phyloP scores from a whole-genome alignment of 176 grass and related monocot genomes.

The Rhipidocladum racemiflorum region DNA sequence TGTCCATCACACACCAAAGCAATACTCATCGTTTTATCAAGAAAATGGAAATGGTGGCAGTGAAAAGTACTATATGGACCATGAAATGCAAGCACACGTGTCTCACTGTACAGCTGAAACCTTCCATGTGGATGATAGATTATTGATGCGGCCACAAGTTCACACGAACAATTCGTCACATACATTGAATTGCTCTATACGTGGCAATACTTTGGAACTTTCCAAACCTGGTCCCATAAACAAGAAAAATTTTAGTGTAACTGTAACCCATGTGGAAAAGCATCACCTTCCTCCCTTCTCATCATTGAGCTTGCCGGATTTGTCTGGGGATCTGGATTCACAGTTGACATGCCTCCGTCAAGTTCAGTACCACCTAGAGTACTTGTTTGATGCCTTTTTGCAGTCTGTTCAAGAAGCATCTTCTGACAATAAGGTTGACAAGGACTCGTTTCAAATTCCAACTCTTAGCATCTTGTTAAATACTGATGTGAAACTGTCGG shows the following conservation, averaged over 20 bases:
- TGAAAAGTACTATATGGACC: background rate
- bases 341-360: constrained; percentile 60
- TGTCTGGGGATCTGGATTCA: constrained; percentile 62
- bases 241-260: constrained; percentile 21
- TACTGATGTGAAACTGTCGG: constrained; percentile 3
- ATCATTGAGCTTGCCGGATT: constrained; percentile 39
- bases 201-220: constrained; percentile 8
- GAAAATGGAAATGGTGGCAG: constrained; percentile 20
- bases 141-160: constrained; percentile 15
- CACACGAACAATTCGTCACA: background rate
- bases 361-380: constrained; percentile 58
- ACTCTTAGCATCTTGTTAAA: constrained; percentile 13
- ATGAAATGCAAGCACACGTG: constrained; percentile 13
- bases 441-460: constrained; percentile 6
- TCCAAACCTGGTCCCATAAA: background rate
- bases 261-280: constrained; percentile 1
- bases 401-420: constrained; percentile 40
- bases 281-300: background rate
- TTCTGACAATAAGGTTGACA: constrained; percentile 21
- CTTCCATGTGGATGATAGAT: background rate
- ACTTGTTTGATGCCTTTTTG: constrained; percentile 46
- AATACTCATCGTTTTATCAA: background rate
- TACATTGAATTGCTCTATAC: constrained; percentile 12
- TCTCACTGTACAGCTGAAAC: background rate
- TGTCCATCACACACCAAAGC: constrained; percentile 6